A percentile compares a stretch with the other conserved stretches of the same genome.
phyloP scores from a whole-genome alignment of 768 basidiomycete species.

The Neoboletus magnificus region DNA sequence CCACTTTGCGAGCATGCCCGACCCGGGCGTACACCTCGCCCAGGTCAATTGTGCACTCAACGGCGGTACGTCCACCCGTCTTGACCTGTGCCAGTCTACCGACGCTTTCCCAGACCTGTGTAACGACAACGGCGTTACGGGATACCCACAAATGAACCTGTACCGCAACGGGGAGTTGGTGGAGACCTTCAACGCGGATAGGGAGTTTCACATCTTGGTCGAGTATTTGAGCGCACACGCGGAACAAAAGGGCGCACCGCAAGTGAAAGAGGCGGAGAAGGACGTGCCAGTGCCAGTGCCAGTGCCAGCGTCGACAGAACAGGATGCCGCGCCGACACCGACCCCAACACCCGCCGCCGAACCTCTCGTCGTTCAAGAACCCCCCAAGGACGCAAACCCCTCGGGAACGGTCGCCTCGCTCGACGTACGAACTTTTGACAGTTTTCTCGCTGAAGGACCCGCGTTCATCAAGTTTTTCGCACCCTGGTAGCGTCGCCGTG shows the following conservation, averaged over 20 bases:
- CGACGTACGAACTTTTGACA: conserved; percentile 35
- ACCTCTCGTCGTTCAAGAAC: conserved; percentile 14
- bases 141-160: conserved; percentile 75
- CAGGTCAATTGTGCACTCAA: conserved; percentile 79
- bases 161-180: conserved; percentile 64
- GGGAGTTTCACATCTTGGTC: conserved; percentile 53
- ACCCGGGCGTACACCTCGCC: conserved; percentile 54
- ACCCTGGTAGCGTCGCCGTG: conserved; percentile 57
- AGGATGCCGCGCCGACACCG: background rate
- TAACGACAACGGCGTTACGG: conserved; percentile 57
- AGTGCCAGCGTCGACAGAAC: conserved; percentile 1
- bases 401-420: conserved; percentile 25
- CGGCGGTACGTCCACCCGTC: conserved; percentile 53
- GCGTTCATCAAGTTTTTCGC: conserved; percentile 83
- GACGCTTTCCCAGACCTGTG: conserved; percentile 69
- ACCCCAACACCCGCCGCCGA: conserved; percentile 3
- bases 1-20: conserved; percentile 42
- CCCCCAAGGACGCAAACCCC: conserved; percentile 20
- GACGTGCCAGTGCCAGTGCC: background rate
- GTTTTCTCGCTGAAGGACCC: conserved; percentile 43
- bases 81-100: background rate
- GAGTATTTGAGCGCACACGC: conserved; percentile 51
- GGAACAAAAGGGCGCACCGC: conserved; percentile 16
- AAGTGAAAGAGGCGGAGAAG: background rate
- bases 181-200: conserved; percentile 51